A percentile compares a stretch with the other conserved stretches of the same genome.
Evolutionary conservation across 306 rosid species (phyloP).

Genomic region (Vigna unguiculata): DNA sequence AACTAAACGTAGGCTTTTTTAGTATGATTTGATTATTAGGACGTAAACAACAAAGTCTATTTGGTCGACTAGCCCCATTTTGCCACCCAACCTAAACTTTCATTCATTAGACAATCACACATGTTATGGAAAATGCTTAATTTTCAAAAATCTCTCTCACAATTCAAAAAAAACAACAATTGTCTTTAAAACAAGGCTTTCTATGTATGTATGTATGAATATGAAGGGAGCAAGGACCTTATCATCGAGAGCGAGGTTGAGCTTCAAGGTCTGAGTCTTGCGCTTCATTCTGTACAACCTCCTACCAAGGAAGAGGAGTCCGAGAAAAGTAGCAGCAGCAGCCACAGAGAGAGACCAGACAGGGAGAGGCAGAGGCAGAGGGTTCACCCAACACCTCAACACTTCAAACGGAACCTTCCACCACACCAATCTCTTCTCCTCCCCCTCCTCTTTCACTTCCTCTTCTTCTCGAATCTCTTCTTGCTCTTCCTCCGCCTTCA

Average conservation of each 20-base stretch:
- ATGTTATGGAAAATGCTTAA: background rate
- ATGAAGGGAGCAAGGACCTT: slow-evolving; percentile 60
- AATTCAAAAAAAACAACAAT: too few species aligned
- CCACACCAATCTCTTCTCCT: slow-evolving; percentile 59
- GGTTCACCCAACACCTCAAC: slow-evolving; percentile 74
- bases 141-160: background rate
- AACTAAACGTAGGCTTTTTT: too few species aligned
- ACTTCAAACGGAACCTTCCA: slow-evolving; percentile 93
- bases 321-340: slow-evolving; percentile 84
- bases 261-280: slow-evolving; percentile 77
- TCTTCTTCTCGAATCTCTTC: background rate
- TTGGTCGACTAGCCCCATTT: background rate
- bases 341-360: slow-evolving; percentile 85
- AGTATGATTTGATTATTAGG: too few species aligned
- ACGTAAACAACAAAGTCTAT: too few species aligned
- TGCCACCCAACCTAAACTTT: background rate
- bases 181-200: background rate
- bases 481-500: background rate
- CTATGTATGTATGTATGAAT: background rate
- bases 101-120: background rate
- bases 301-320: slow-evolving; percentile 76
- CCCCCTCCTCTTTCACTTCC: slow-evolving; percentile 31
- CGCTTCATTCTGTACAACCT: slow-evolving; percentile 75
- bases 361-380: slow-evolving; percentile 59
- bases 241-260: slow-evolving; percentile 87